Percentiles rank a stretch among this genome's conserved stretches.
Conservation (phyloP, 2,329 filamentous ascomycete species). For the Plenodomus tracheiphilus region DNA sequence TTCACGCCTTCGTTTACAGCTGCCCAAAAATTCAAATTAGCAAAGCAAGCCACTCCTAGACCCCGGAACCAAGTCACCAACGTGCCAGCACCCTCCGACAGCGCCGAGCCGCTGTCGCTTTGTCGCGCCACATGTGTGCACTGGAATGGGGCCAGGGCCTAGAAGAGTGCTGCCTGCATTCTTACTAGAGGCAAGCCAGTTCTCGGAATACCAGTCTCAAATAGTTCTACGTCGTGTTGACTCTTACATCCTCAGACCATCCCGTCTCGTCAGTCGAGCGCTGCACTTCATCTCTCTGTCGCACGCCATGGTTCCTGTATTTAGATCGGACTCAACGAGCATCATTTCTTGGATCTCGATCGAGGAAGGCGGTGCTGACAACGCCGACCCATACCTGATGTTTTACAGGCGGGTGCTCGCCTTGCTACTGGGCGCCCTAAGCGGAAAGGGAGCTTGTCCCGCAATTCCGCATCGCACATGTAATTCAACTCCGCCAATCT, state of each 20-base stretch:
- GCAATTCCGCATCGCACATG: constrained; percentile 9
- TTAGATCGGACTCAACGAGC: background rate
- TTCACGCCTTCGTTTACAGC: background rate
- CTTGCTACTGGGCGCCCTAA: constrained; percentile 3
- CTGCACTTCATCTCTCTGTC: background rate
- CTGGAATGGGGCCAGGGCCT: constrained; percentile 24
- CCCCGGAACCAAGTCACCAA: background rate
- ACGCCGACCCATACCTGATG: background rate
- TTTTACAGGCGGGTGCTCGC: background rate
- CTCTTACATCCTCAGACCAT: constrained; percentile 8
- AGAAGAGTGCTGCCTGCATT: constrained; percentile 7
- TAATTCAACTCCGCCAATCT: constrained; percentile 5
- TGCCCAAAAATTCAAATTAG: background rate
- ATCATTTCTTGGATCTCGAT: background rate
- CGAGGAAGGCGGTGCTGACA: background rate
- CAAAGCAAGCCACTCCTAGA: background rate
- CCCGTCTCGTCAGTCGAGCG: background rate
- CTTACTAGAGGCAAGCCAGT: constrained; percentile 16
- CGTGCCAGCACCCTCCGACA: background rate
- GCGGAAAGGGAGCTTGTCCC: constrained; percentile 10
- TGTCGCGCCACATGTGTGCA: background rate
- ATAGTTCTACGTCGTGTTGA: constrained; percentile 18
- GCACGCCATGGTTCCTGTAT: background rate
- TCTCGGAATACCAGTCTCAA: constrained; percentile 18
- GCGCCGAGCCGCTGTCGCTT: background rate